These are phyloP conservation scores for Cercophora samala DNA, from an alignment of 495 filamentous ascomycete genomes.

Conservation along the genomic window DNA sequence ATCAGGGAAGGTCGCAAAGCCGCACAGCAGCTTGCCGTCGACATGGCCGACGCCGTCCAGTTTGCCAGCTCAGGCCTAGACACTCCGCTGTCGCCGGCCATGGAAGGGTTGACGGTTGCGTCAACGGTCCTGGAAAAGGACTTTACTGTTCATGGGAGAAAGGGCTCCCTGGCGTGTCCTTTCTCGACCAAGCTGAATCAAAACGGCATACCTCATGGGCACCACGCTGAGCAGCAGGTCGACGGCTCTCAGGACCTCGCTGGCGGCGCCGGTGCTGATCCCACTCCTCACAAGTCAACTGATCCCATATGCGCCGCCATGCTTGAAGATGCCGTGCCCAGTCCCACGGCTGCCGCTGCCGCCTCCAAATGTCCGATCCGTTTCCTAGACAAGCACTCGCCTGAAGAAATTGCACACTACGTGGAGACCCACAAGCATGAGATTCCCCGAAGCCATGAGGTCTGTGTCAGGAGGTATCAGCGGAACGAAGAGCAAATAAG, in stretches of 20 bases:
- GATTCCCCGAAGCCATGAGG: slow-evolving; percentile 82
- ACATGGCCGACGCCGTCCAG: slow-evolving; percentile 38
- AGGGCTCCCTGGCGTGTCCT: slow-evolving; percentile 59
- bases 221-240: slow-evolving; percentile 14
- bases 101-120: slow-evolving; percentile 44
- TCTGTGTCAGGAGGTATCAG: slow-evolving; percentile 85
- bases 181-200: slow-evolving; percentile 43
- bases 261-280: slow-evolving; percentile 24
- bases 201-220: slow-evolving; percentile 18
- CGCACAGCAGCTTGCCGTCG: slow-evolving; percentile 45
- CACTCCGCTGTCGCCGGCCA: slow-evolving; percentile 40
- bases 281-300: slow-evolving; percentile 42
- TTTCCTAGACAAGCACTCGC: slow-evolving; percentile 81
- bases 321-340: slow-evolving; percentile 51
- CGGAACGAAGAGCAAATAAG: slow-evolving; percentile 75
- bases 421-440: slow-evolving; percentile 91
- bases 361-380: slow-evolving; percentile 79
- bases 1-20: slow-evolving; percentile 54
- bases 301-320: slow-evolving; percentile 63
- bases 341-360: slow-evolving; percentile 40
- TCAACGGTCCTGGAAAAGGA: slow-evolving; percentile 60
- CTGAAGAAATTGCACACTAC: slow-evolving; percentile 85
- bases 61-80: slow-evolving; percentile 38
- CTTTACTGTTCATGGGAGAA: slow-evolving; percentile 61
- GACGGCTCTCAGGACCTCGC: slow-evolving; percentile 28